Evolutionary conservation across 352 stramenopile species (phyloP).

Genomic region (Globisporangium paroecandrum): DNA sequence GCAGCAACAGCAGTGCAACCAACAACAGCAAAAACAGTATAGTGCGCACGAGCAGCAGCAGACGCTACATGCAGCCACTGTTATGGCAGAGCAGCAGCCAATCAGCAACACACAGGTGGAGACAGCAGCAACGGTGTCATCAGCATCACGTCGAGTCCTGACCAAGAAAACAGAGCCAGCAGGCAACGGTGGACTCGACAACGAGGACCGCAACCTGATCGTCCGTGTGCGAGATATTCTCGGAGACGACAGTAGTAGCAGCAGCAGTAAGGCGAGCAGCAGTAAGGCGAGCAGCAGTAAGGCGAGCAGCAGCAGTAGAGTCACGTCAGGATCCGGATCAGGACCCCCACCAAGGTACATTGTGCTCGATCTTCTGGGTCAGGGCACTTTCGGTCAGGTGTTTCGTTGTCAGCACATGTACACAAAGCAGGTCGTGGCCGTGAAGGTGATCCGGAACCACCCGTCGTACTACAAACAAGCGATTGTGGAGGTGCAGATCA

Average conservation of each 20-base stretch:
- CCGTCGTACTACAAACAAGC: slow-evolving; percentile 92
- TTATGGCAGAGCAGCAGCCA: not conserved
- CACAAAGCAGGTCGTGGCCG: slow-evolving; percentile 83
- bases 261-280: not conserved
- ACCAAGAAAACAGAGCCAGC: slow-evolving; percentile 38
- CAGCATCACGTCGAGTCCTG: slow-evolving; percentile 23
- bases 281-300: too few relatives aligned
- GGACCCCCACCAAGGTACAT: slow-evolving; percentile 47
- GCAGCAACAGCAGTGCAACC: not conserved
- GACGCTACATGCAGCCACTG: not conserved
- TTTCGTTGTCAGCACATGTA: slow-evolving; percentile 40
- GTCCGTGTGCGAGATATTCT: slow-evolving; percentile 40
- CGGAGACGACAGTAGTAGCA: not conserved
- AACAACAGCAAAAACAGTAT: not conserved
- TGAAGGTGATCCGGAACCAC: slow-evolving; percentile 97
- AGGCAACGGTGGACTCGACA: slow-evolving; percentile 41
- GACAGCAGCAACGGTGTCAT: not conserved
- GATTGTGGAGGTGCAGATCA: slow-evolving; percentile 92
- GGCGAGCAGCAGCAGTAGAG: not conserved
- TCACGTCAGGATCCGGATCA: slow-evolving; percentile 8
- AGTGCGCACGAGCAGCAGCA: not conserved
- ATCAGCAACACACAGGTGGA: not conserved
- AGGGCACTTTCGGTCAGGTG: slow-evolving; percentile 70
- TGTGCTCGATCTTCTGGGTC: slow-evolving; percentile 92
- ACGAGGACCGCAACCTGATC: slow-evolving; percentile 51